Base-by-base conservation (phyloP, 192 early-diverging fungal genomes). In the Coemansia brasiliensis region DNA sequence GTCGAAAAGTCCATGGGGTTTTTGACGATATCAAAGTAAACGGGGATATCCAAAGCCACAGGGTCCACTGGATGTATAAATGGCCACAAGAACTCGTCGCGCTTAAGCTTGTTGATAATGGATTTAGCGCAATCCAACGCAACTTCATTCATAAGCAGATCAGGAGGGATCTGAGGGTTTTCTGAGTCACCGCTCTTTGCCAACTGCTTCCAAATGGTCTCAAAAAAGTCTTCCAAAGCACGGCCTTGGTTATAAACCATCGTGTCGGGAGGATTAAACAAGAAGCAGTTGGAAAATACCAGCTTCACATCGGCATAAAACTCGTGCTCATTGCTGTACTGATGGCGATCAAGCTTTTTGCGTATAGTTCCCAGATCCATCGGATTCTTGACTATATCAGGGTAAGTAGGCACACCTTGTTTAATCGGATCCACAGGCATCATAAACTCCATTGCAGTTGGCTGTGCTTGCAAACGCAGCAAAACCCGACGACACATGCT, bases 1-100 rank as follows among this genome's bases (percentile, higher is more conserved):
- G 88, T 91, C 17, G 84, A 80, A 16, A 91, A 63, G 62, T 91
- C 90, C 86, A 91, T 91, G 1, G 90, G 90, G 18, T 72, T 55
- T 48, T 85, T 87, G 57, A 92, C 84, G 24, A 89, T 73, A 38
- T 84, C 82, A 26, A 65, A 74, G 55, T 92, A 92, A 6, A 79
- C 78, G 0, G 87, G 87, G 12, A 89, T 65, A 39, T 78, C 81
- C n/a, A 83, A 61, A 2, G 70, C 69, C 17, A 81, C 60, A 0
- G 85, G 81, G 52, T 92, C 88, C 1, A 92, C 88, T 13, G 90
- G 89, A 20, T 83, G 80, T 5, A 85, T 53, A 53, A 79, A 79
- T 9, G 76, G 70, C 71, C 70, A 79, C 39, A 59, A 37, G 16
- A 25, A 12, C 3, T 67, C 58, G 26, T 73, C 67, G 22, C 49